Conservation (phyloP, 164 flowering plant genomes). For the Piper betle region DNA sequence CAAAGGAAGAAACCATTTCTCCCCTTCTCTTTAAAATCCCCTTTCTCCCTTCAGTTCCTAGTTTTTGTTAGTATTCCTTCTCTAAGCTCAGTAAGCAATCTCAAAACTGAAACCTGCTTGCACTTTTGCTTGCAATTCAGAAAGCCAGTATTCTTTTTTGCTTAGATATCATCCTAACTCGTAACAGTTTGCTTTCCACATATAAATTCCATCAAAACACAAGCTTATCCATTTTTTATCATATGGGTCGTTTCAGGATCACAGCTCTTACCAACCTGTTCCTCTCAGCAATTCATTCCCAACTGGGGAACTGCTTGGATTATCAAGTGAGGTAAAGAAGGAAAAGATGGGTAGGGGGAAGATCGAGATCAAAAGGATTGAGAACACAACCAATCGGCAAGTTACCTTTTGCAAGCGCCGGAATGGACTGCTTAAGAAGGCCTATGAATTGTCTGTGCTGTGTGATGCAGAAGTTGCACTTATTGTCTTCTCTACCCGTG, state of each 20-base stretch:
- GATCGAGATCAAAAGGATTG: constrained; percentile 23
- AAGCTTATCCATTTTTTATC: not conserved
- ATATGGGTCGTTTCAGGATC: constrained; percentile 1
- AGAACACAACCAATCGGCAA: constrained; percentile 18
- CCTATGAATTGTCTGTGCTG: constrained; percentile 20
- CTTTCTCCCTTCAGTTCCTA: not conserved
- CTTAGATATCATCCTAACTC: constrained; percentile 4
- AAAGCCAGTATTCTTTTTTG: not conserved
- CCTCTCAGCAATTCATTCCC: not conserved
- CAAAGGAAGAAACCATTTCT: not conserved
- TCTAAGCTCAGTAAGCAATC: constrained; percentile 1
- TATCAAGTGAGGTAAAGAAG: constrained; percentile 1
- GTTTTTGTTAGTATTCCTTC: not conserved
- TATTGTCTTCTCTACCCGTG: constrained; percentile 21
- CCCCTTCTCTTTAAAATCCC: not conserved
- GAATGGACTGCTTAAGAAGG: constrained; percentile 21
- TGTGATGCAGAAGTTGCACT: constrained; percentile 23
- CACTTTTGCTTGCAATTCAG: not conserved
- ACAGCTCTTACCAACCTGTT: not conserved
- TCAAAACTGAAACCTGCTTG: not conserved
- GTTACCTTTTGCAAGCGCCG: constrained; percentile 25
- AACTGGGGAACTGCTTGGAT: not conserved
- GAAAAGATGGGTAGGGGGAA: constrained; percentile 20
- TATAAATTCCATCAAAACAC: not conserved
- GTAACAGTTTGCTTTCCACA: constrained; percentile 2